Base-by-base conservation (phyloP, 2,329 filamentous ascomycete species). In the Colletotrichum sp. region DNA sequence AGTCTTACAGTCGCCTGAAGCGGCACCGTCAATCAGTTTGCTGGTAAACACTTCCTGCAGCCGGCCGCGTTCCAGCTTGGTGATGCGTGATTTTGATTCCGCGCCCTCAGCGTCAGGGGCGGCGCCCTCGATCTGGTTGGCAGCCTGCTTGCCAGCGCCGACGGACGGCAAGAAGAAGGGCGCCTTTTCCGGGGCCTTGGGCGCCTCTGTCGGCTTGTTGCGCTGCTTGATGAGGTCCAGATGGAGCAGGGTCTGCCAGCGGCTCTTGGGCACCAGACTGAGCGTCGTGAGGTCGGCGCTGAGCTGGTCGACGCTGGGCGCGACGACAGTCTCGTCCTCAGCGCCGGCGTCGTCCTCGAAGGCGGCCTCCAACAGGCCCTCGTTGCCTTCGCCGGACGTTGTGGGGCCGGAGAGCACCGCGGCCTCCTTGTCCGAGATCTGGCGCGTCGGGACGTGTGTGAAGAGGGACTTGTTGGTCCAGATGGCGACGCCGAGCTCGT, bases 401-500 rank as follows among this genome's bases (percentile, higher is more conserved):
- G 94, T 96, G 1, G 96, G 96, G 4, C 90, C 90, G 7, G 89
- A 86, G 21, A 95, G 90, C 15, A 92, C 86, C 9, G 88, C 88
- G 59, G 98, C 92, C 63, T 95, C 93, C 71, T 92, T 90, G 78
- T 98, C 95, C 5, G 94, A 93, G 75, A 99, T 94, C 80, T 97
- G 95, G 24, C 94, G 90, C 1, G 96, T 98, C 0, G 96, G 94
- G 0, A 98, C 92, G 80, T 98, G 96, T 72, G 93, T 95, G 88
- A 98, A 99, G 2, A 99, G 88, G 1, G 94, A 94, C 81, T 95
- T 95, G 85, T 99, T 99, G 26, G 95, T 98, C 96, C 97, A 99
- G 64, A 99, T 92, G 79, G 95, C 94, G n/a, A 99, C 94, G 15
- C 97, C 97, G 2, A 98, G 91, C 78, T 94, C 92, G 73, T 94